Evolutionary conservation across 2,329 filamentous ascomycete species (phyloP), one percentile per base, ranked within the genome.

Genomic region (Macrophomina pseudophaseolina): DNA sequence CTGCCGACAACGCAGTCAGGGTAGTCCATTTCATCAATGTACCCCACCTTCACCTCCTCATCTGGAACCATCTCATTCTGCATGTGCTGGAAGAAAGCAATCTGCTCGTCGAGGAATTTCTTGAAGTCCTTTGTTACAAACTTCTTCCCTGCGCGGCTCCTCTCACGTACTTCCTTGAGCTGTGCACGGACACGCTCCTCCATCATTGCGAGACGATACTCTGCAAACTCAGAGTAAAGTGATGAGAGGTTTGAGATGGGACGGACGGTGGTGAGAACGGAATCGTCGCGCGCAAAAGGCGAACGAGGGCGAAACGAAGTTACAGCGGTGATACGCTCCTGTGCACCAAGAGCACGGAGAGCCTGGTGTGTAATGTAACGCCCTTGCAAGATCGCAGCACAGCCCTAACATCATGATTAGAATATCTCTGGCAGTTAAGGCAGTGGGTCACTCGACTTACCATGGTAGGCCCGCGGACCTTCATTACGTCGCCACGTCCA

Each of bases 331-430:
- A 91, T 89, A 40, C 88, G 84, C 74, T 90, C 88, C 30, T 83
- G 82, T 4, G 81, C 81, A 18, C 87, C 86, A 1, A 87, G 76
- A 9, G 87, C 85, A 12, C 83, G 84, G 18, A 89, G 80, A 1
- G 88, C 89, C 67, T 86, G 83, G 73, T 91, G 88, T 69, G 87
- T 84, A 68, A 91, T 88, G 76, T 90, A 90, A 28, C 88, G 82
- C 16, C 88, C 89, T 74, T 91, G 88, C 49, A 90, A 80, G n/a
- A 90, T 81, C 1, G 90, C 86, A 3, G 86, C 87, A 60, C 83
- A 86, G 16, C 87, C 88, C 86, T 88, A 70, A 30, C 54, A 33
- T 23, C 35, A 48, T 16, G 23, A 18, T 73, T 68, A 72, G 69
- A 14, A 64, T 58, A 42, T 11, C 5, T 32, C 35, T 32, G 23